These are phyloP conservation scores for Canna indica DNA, from an alignment of 176 grass and related monocot species.

Conservation along the genomic window DNA sequence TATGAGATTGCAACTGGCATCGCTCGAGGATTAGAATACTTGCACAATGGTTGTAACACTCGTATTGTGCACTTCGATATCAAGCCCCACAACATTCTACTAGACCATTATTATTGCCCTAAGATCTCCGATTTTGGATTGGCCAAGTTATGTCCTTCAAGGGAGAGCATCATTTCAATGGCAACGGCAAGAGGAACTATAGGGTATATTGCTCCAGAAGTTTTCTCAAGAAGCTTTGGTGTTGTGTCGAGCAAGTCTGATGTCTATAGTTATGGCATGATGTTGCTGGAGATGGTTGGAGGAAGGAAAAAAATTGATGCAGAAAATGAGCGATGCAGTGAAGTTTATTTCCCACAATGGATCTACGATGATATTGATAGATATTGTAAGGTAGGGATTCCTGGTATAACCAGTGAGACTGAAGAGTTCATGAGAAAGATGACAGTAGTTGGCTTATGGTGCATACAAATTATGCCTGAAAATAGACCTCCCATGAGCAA, in stretches of 20 bases:
- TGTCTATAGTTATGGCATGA: constrained; percentile 54
- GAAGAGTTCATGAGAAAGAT: constrained; percentile 34
- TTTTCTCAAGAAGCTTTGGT: constrained; percentile 40
- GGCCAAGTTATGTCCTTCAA: constrained; percentile 28
- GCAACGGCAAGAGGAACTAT: constrained; percentile 11
- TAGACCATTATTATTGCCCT: constrained; percentile 38
- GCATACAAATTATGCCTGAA: constrained; percentile 26
- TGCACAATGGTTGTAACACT: constrained; percentile 21
- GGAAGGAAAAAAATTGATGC: constrained; percentile 22
- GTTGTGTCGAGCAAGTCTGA: constrained; percentile 30
- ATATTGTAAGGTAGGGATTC: constrained; percentile 17
- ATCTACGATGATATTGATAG: constrained; percentile 45
- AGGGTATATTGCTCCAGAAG: constrained; percentile 50
- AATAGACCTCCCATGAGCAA: constrained; percentile 34
- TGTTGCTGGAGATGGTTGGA: constrained; percentile 41
- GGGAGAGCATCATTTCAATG: constrained; percentile 15
- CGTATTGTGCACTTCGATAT: constrained; percentile 26
- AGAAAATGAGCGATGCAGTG: constrained; percentile 2
- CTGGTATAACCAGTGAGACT: constrained; percentile 24
- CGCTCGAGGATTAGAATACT: constrained; percentile 38
- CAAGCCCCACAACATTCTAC: constrained; percentile 40
- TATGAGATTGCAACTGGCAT: constrained; percentile 38
- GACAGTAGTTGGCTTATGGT: constrained; percentile 50
- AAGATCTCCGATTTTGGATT: constrained; percentile 59
- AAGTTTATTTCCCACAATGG: constrained; percentile 45